Evolutionary conservation across 768 basidiomycete species (phyloP), one percentile per base, ranked within the genome.

Genomic region (Lactarius psammicola): DNA sequence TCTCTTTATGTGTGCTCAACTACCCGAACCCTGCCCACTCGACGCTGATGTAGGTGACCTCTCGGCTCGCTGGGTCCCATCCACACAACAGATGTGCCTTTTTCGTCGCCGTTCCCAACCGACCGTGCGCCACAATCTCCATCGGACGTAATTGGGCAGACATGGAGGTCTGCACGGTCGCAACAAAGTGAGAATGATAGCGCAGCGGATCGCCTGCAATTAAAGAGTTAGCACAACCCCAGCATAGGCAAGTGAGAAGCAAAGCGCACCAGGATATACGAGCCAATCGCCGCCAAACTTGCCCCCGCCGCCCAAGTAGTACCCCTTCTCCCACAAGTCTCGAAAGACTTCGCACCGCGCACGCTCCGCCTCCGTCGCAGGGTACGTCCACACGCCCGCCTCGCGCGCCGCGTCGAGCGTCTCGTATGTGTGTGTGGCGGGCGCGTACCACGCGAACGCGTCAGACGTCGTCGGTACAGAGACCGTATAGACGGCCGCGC

Each of bases 251-350:
- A n/a, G n/a, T n/a, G n/a, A n/a, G n/a, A n/a, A 11, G 10, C n/a
- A 34, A 59, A 20, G 40, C 85, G 49, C 73, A 90, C 96, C 96
- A 59, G 97, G 97, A 77, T 99, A 99, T 1, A 98, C 90, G 53
- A 99, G 78, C 75, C 94, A 98, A 71, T 98, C 95, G 1, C 95
- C 95, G 7, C 97, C 97, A 72, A 99, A 99, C 75, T 90, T 91
- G 75, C 95, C 86, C 0, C 95, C 95, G 0, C 85, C 85, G 56
- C 95, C 95, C 85, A 97, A 84, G 74, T 85, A 97, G 74, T 88
- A 87, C 0, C 92, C 92, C 75, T 88, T 84, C 67, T 87, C 85
- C 89, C 91, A 93, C 15, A 97, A 74, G 68, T 86, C 87, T 53
- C 82, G 82, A 74, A 94, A 96, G 11, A 94, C 89, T 11, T 81